Conservation (phyloP, 1,139 yeast species). For the Candida smagusa region DNA sequence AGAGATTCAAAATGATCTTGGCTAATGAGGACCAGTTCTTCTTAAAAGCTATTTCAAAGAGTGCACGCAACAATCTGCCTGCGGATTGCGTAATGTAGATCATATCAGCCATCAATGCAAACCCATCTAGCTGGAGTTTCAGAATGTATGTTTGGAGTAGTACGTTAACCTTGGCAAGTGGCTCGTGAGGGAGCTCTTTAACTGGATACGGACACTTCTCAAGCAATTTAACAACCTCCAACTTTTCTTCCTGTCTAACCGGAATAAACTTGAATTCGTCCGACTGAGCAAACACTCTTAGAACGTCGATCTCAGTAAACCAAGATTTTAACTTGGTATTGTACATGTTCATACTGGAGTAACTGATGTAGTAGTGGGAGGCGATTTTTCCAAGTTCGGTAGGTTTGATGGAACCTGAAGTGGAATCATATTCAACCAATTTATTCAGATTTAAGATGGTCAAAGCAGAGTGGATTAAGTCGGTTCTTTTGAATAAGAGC, state of each 20-base stretch:
- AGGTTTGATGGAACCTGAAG: constrained; percentile 42
- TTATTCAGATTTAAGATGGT: constrained; percentile 50
- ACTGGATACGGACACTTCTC: constrained; percentile 86
- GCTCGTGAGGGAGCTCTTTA: constrained; percentile 66
- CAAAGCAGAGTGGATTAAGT: constrained; percentile 77
- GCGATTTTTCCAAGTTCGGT: constrained; percentile 86
- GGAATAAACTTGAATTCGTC: constrained; percentile 85
- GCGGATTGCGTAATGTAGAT: constrained; percentile 91
- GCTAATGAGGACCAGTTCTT: constrained; percentile 74
- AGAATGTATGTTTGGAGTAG: constrained; percentile 85
- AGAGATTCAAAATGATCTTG: constrained; percentile 54
- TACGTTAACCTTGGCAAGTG: constrained; percentile 76
- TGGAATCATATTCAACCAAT: constrained; percentile 56
- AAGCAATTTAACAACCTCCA: constrained; percentile 67
- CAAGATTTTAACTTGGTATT: constrained; percentile 61
- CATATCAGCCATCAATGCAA: constrained; percentile 93
- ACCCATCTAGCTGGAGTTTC: constrained; percentile 71
- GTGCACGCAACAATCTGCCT: constrained; percentile 81
- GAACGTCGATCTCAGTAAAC: constrained; percentile 67
- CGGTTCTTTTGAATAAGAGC: constrained; percentile 53
- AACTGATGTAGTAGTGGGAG: constrained; percentile 79
- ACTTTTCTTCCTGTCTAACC: constrained; percentile 80
- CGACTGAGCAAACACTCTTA: constrained; percentile 73
- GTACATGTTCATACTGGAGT: constrained; percentile 66
- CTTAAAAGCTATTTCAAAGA: constrained; percentile 70